Base-by-base conservation (phyloP, 2,329 filamentous ascomycete species). In the Aureobasidium sp. region DNA sequence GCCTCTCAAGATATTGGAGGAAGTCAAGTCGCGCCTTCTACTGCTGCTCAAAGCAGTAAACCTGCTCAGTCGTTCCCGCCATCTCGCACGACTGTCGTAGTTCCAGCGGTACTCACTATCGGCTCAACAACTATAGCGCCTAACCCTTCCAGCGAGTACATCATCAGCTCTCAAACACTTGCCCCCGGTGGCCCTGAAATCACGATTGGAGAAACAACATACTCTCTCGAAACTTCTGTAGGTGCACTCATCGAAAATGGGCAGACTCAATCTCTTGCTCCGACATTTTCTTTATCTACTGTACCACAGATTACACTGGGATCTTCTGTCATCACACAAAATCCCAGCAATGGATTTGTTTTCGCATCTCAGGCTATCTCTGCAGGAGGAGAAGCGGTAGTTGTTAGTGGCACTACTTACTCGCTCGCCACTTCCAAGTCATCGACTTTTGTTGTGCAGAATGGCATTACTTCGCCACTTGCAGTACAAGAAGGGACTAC, bases 161-260 rank as follows among this genome's bases (percentile, higher is more conserved):
- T 65, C 7, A 47, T 66, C 12, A 61, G 54, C 22, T 58, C 60
- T 3, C 63, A 64, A 19, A 66, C 65, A 9, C 57, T 66, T 11
- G 45, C 39, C 9, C 37, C 63, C 1, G 63, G 64, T 12, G 64
- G 62, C 2, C 62, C 58, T 12, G 58, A 57, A 44, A 50, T 63
- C 37, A 60, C 62, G 11, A 5, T 57, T n/a, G 53, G 40, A 11
- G 29, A 57, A 19, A 45, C 53, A 1, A 45, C 53, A 11, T 57
- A 57, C 40, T 57, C 39, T 17, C 40, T 57, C 8, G 39, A 29
- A 19, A 22, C 53, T 17, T 57, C 40, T 14, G 37, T 27, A 9
- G 44, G 24, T 17, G 52, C 52, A 14, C 14, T 56, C 6, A 5
- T 56, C 5, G 24, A 33, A 24, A 44, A 56, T 14, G 52, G 52